Percentiles rank a stretch among this genome's conserved stretches.
Evolutionary conservation across 345 rosid genomes (phyloP).

Genomic region (Brassica nigra): DNA sequence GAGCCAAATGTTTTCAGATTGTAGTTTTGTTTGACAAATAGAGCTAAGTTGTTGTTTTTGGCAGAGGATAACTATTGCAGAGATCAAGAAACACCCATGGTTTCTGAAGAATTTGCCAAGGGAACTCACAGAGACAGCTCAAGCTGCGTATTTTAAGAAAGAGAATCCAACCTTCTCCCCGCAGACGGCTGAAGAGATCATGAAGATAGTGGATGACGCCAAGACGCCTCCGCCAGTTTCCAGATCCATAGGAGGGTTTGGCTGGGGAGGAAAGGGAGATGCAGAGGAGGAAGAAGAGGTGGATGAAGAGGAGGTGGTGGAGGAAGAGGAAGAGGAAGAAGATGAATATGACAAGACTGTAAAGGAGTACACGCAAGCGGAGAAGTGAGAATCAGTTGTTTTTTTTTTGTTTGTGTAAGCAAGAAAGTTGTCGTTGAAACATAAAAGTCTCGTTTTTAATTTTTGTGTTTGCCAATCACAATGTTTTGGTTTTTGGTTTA

Average conservation of each 20-base stretch:
- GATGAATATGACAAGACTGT: conserved; percentile 74
- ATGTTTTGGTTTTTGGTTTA: conserved; percentile 23
- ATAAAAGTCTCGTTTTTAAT: background rate
- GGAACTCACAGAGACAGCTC: conserved; percentile 75
- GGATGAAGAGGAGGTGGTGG: conserved; percentile 55
- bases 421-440: conserved; percentile 1
- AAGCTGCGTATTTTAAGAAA: conserved; percentile 59
- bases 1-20: background rate
- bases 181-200: conserved; percentile 70
- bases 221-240: conserved; percentile 61
- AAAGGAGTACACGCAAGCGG: conserved; percentile 80
- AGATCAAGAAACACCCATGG: conserved; percentile 86
- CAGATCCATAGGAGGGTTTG: conserved; percentile 66
- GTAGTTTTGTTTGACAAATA: background rate
- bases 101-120: conserved; percentile 82
- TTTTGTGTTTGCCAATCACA: conserved; percentile 9
- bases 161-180: conserved; percentile 70
- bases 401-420: conserved; percentile 16
- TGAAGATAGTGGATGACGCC: conserved; percentile 75
- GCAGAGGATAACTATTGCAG: conserved; percentile 81
- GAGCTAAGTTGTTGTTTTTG: conserved; percentile 14
- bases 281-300: conserved; percentile 54
- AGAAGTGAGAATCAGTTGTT: conserved; percentile 51
- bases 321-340: conserved; percentile 65
- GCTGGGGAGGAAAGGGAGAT: conserved; percentile 55